Evolutionary conservation across 345 rosid genomes (phyloP).

Genomic region (Linum usitatissimum): DNA sequence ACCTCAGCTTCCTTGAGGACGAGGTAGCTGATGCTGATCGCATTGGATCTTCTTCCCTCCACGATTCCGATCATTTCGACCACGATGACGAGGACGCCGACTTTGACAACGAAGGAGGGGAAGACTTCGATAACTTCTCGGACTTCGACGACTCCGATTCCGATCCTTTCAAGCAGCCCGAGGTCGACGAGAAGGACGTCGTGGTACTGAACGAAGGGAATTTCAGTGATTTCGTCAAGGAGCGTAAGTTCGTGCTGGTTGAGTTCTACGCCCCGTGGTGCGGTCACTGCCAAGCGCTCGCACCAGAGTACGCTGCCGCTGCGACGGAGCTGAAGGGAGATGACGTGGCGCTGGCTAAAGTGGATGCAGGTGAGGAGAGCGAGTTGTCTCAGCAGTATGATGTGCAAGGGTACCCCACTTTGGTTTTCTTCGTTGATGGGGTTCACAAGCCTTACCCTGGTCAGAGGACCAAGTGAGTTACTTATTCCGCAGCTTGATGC

Average conservation of each 20-base stretch:
- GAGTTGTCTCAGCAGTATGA: conserved; percentile 73
- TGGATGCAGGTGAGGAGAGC: conserved; percentile 89
- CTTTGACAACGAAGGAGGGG: conserved; percentile 33
- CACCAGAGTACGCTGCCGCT: conserved; percentile 97
- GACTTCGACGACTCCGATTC: conserved; percentile 52
- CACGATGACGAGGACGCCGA: conserved; percentile 13
- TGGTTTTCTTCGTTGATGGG: conserved; percentile 75
- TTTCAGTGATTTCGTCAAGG: conserved; percentile 55
- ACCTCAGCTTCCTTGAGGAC: conserved; percentile 82
- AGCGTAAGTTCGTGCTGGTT: conserved; percentile 72
- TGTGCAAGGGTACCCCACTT: conserved; percentile 86
- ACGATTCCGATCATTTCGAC: conserved; percentile 10
- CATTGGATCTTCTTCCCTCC: conserved; percentile 14
- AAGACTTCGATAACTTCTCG: conserved; percentile 39
- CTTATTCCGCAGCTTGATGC: background rate
- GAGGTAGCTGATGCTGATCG: conserved; percentile 12
- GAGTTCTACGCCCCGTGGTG: conserved; percentile 99
- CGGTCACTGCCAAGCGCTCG: conserved; percentile 89
- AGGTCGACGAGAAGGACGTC: conserved; percentile 81
- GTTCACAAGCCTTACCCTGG: conserved; percentile 72
- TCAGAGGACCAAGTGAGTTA: conserved; percentile 69
- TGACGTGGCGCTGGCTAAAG: conserved; percentile 73
- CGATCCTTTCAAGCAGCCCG: conserved; percentile 46
- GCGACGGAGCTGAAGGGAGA: conserved; percentile 73
- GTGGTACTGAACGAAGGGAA: conserved; percentile 70